Evolutionary conservation across 352 stramenopile genomes (phyloP), one percentile per base, ranked within the genome.

Genomic region (Phytophthora chlamydospora): DNA sequence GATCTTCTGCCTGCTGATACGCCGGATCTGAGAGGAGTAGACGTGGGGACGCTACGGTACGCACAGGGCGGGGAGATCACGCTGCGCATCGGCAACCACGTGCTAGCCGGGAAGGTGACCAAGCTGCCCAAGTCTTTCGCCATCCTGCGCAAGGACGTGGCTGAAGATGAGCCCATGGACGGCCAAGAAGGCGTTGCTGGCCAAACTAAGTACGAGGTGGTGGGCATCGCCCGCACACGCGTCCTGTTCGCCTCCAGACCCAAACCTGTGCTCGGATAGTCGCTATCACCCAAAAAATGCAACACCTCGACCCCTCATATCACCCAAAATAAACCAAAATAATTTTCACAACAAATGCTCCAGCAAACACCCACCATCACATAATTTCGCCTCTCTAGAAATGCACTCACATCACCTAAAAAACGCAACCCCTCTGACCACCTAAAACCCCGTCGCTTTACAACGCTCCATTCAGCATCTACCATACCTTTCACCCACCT

Each of bases 61-160:
- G 66, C 87, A 44, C 45, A 62, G 5, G 55, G 29, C 6, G 83
- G 80, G 35, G 80, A 85, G 32, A 80, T 88, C 3, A 94, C 84
- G 55, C 63, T 96, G 59, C 81, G 85, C 33, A 90, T 96, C 44
- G 88, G 88, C 42, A 93, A 90, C 64, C 88, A 96, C 66, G 75
- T 95, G 27, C 72, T 96, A 29, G 39, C 77, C 14, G 88, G 88
- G 29, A 94, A 91, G 51, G 62, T 90, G 44, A 59, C 62, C 13
- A 85, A 82, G 58, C 70, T 96, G 42, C 60, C 76, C 50, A 93
- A 89, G 32, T 80, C 85, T 1, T 88, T 95, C 39, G 88, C 88
- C 12, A 83, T 96, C 24, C 63, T 96, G 60, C 68, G 85, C 38
- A 91, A 89, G 51, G 45, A 79, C 11, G 46, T 16, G 10, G 27